Evolutionary conservation across 306 rosid species (phyloP).

Genomic region (Mimosa bimucronata): DNA sequence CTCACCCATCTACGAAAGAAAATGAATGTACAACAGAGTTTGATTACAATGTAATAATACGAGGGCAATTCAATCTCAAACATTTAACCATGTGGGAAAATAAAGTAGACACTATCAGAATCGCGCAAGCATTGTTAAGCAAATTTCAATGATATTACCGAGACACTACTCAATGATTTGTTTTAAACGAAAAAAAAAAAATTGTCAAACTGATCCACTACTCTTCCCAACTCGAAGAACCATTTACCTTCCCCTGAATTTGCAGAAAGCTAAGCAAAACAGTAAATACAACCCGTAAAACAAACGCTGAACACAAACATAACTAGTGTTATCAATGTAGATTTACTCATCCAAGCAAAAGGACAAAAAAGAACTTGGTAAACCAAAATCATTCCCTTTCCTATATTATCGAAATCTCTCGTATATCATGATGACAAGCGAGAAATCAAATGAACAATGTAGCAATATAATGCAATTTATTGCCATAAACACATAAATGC

Average conservation of each 20-base stretch:
- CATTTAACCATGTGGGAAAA: background rate
- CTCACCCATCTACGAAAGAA: conserved; percentile 57
- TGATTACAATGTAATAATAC: background rate
- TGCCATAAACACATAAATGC: background rate
- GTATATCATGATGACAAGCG: background rate
- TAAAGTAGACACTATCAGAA: background rate
- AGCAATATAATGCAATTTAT: background rate
- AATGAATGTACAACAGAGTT: background rate
- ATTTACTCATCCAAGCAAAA: background rate
- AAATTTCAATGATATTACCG: background rate
- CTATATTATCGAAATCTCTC: background rate
- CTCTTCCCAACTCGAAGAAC: background rate
- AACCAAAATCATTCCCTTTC: background rate
- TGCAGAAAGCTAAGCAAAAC: background rate
- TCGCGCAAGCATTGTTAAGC: background rate
- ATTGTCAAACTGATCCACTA: background rate
- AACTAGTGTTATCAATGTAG: background rate
- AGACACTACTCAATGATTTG: background rate
- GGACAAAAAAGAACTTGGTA: background rate
- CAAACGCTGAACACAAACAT: background rate
- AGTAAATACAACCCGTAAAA: background rate
- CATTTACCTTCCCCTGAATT: background rate
- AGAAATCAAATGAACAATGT: background rate
- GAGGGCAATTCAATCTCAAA: background rate
- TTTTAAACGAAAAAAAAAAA: background rate